Conservation (phyloP, 768 basidiomycete species). For the Tephrocybe sp. region DNA sequence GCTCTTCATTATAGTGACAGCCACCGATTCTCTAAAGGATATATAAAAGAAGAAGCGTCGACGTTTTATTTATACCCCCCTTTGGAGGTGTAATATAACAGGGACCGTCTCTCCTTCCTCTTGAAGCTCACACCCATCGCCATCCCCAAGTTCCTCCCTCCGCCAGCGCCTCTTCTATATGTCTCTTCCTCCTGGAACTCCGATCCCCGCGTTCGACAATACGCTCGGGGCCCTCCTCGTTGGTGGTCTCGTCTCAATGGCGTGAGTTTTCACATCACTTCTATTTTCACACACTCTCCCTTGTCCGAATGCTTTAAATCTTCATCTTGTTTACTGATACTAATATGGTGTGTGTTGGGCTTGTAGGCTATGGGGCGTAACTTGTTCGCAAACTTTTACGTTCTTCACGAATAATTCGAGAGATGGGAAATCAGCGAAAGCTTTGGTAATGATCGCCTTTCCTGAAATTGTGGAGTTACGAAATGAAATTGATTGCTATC, state of each 20-base stretch:
- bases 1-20: too few species aligned
- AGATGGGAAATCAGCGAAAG: slow-evolving; percentile 33
- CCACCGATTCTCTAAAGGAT: too few species aligned
- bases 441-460: too few species aligned
- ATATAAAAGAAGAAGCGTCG: too few species aligned
- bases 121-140: too few species aligned
- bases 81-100: too few species aligned
- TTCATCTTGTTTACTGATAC: neutral
- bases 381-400: slow-evolving; percentile 50
- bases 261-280: slow-evolving; percentile 35
- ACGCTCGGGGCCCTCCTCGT: slow-evolving; percentile 55
- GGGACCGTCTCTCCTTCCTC: too few species aligned
- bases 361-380: slow-evolving; percentile 56
- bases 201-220: slow-evolving; percentile 37
- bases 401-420: slow-evolving; percentile 41
- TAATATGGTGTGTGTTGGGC: neutral
- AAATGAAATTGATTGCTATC: neutral
- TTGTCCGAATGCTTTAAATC: too few species aligned
- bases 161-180: too few species aligned
- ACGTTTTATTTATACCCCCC: too few species aligned
- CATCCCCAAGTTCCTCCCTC: too few species aligned
- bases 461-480: too few species aligned
- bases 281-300: neutral
- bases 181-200: slow-evolving; percentile 12
- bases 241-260: slow-evolving; percentile 50